These are phyloP conservation scores for Passiflora organensis DNA, from an alignment of 345 rosid species.

Conservation along the genomic window DNA sequence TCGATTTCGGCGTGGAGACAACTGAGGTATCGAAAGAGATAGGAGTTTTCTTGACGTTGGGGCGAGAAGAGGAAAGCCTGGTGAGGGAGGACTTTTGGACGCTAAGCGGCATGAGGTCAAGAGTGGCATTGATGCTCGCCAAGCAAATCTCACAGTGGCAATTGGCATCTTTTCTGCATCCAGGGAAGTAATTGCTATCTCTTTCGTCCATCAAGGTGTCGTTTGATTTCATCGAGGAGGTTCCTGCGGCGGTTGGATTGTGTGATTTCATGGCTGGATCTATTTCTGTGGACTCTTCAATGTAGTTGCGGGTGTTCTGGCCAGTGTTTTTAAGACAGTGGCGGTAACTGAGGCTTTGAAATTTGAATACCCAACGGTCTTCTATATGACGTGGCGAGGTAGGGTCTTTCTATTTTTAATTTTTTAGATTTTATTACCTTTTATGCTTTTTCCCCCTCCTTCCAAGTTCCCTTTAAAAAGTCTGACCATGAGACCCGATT, in stretches of 20 bases:
- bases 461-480: neutral
- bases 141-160: slow-evolving; percentile 79
- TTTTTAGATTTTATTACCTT: neutral
- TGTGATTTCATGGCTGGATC: slow-evolving; percentile 35
- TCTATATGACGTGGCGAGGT: neutral
- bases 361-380: slow-evolving; percentile 52
- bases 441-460: neutral
- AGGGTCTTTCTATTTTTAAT: neutral
- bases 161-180: slow-evolving; percentile 80
- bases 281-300: neutral
- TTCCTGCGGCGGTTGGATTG: slow-evolving; percentile 8
- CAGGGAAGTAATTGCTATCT: slow-evolving; percentile 78
- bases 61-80: slow-evolving; percentile 41
- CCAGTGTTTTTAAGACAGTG: neutral
- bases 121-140: slow-evolving; percentile 79
- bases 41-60: slow-evolving; percentile 37
- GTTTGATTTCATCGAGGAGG: slow-evolving; percentile 37
- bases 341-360: slow-evolving; percentile 20
- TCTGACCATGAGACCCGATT: no score
- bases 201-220: slow-evolving; percentile 34
- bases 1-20: slow-evolving; percentile 56
- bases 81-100: slow-evolving; percentile 65
- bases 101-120: slow-evolving; percentile 77
- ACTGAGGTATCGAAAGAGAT: slow-evolving; percentile 42
- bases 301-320: neutral